phyloP scores from a whole-genome alignment of 352 stramenopile genomes.

The Aphanomyces stellatus region DNA sequence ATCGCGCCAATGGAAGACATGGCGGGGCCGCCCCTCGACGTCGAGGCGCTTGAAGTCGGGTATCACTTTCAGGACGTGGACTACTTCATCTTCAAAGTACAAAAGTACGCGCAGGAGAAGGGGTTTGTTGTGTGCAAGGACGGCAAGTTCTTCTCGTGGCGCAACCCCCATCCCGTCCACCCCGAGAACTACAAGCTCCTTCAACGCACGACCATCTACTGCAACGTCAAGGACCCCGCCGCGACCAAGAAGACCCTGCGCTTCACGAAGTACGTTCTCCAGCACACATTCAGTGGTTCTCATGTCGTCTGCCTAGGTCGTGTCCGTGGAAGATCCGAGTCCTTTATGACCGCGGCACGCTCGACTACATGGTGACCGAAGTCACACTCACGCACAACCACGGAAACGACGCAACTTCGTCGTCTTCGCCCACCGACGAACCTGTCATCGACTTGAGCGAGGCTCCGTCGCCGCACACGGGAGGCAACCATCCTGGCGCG shows the following conservation, averaged over 20 bases:
- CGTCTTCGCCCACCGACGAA: neutral
- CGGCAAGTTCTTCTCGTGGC: constrained; percentile 2
- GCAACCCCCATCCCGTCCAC: neutral
- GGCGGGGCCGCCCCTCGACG: neutral
- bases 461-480: neutral
- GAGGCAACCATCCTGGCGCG: neutral
- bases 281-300: neutral
- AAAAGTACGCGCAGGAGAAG: neutral
- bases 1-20: neutral
- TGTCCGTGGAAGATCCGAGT: neutral
- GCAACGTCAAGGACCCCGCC: neutral
- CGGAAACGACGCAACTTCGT: neutral
- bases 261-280: no score
- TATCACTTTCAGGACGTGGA: neutral
- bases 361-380: constrained; percentile 1
- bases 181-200: neutral
- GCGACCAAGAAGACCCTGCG: neutral
- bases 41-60: neutral
- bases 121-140: neutral
- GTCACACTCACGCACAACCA: neutral
- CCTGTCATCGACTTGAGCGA: neutral
- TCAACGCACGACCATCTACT: neutral
- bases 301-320: neutral
- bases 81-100: constrained; percentile 1
- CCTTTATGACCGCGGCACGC: neutral